Evolutionary conservation across 2,329 filamentous ascomycete genomes (phyloP).

Genomic region (Botrytis deweyae): DNA sequence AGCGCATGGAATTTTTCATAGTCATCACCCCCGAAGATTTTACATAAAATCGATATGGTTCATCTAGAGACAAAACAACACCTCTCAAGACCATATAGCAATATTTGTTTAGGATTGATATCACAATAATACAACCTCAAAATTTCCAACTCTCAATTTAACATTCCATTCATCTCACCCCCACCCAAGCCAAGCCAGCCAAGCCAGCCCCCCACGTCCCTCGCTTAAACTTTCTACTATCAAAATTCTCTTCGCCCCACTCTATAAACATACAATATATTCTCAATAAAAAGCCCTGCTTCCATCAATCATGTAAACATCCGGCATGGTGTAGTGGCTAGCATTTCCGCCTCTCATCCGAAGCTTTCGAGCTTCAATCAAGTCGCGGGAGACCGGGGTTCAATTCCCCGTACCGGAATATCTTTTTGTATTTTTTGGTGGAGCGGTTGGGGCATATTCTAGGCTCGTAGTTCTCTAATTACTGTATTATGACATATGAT

Average conservation of each 20-base stretch:
- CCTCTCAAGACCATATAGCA: no score
- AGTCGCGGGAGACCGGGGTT: slow-evolving; percentile 6
- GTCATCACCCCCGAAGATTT: fast-evolving
- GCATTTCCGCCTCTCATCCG: slow-evolving; percentile 9
- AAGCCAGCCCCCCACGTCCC: neutral
- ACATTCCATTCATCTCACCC: neutral
- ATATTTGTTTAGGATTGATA: neutral
- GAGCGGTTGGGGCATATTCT: neutral
- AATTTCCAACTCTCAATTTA: neutral
- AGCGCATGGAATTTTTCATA: neutral
- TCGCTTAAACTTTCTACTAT: neutral
- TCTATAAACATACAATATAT: fast-evolving
- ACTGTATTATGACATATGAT: neutral
- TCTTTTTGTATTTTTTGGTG: neutral
- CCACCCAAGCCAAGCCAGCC: neutral
- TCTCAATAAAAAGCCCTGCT: fast-evolving
- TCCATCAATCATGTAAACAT: neutral
- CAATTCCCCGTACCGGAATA: slow-evolving; percentile 4
- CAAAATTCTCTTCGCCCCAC: neutral
- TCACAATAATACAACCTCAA: neutral
- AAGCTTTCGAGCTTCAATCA: neutral
- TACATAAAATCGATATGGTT: fast-evolving
- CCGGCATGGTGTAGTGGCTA: slow-evolving; percentile 11
- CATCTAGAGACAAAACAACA: no score
- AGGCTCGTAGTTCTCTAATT: neutral